Base-by-base conservation (phyloP, 805 yeast species). In the Tetrapisispora taiwanensis region DNA sequence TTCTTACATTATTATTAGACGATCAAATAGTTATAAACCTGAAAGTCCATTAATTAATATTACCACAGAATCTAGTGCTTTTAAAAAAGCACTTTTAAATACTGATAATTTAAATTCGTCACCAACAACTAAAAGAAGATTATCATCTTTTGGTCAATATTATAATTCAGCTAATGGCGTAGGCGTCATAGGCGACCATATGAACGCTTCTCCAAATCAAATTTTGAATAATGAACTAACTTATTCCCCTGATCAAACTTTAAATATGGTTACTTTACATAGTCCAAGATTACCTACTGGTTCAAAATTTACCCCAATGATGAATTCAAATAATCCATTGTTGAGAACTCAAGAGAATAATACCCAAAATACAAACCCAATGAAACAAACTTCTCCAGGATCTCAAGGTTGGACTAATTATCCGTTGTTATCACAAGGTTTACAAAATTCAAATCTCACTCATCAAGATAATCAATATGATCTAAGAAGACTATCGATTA, bases 1-100 rank as follows among this genome's bases (percentile, higher is more conserved):
- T 49, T 84, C 81, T 20, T 68, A 81, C 52, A 70, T 83, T 34
- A 69, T 79, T 32, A 70, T 84, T 46, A 74, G 78, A 58, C 73
- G 85, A 53, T 3, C 20, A 6, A 10, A 10, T 26, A 24, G 5
- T 17, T 12, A 4, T 15, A 14, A 6, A 2, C 12, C 15, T 17
- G 32, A 37, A 3, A 33, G 9, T 10, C 22, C 26, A 33, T 3
- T 3, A 9, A 8, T 19, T 6, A 33, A 19, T 12, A 12, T 33
- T 3, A 18, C 22, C 3, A 18, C 26, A 6, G 26, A 33, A 7
- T 3, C 36, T 8, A 12, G n/a, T 18, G n/a, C 18, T 3, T 10
- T 19, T 19, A 19, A 18, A 6, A 19, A 33, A 7, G n/a, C 13
- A 6, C 4, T 19, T 7, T 19, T n/a, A n/a, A n/a, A n/a, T 31